Evolutionary conservation across 2,329 filamentous ascomycete species (phyloP).

Genomic region (Sclerotinia nivalis): DNA sequence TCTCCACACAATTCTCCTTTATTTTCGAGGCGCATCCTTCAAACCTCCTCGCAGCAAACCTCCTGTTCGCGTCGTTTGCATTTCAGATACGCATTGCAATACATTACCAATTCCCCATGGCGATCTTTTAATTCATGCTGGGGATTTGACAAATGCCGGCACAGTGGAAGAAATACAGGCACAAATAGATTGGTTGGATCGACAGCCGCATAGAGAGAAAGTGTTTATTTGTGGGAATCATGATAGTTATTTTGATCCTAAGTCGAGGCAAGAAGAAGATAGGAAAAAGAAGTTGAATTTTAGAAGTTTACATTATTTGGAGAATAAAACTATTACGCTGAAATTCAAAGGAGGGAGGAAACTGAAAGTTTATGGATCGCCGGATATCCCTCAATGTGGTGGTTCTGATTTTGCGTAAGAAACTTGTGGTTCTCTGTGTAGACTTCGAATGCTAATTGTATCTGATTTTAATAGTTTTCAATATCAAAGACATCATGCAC

Average conservation of each 20-base stretch:
- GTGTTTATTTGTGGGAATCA: slow-evolving; percentile 86
- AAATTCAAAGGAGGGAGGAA: slow-evolving; percentile 59
- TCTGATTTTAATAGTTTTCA: slow-evolving; percentile 51
- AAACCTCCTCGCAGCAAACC: slow-evolving; percentile 54
- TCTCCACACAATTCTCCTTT: slow-evolving; percentile 64
- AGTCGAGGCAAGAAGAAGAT: slow-evolving; percentile 59
- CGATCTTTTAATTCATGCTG: slow-evolving; percentile 86
- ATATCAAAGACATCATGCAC: slow-evolving; percentile 57
- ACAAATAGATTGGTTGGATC: slow-evolving; percentile 80
- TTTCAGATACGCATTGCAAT: slow-evolving; percentile 83
- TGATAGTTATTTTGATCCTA: slow-evolving; percentile 78
- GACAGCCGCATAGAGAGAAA: slow-evolving; percentile 75
- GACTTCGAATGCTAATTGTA: neutral
- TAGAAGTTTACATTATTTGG: slow-evolving; percentile 71
- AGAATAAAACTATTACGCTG: slow-evolving; percentile 66
- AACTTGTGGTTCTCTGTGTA: neutral
- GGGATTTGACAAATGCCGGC: slow-evolving; percentile 77
- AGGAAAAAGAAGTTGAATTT: slow-evolving; percentile 60
- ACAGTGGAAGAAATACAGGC: slow-evolving; percentile 71
- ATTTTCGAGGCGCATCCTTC: slow-evolving; percentile 67
- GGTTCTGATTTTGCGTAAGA: slow-evolving; percentile 62
- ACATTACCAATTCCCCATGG: slow-evolving; percentile 67
- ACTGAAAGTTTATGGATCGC: slow-evolving; percentile 76
- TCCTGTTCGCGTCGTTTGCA: slow-evolving; percentile 76
- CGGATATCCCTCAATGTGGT: slow-evolving; percentile 77